A percentile compares a stretch with the other conserved stretches of the same genome.
phyloP scores from a whole-genome alignment of 2,329 filamentous ascomycete species.

The Malbranchea zuffiana region DNA sequence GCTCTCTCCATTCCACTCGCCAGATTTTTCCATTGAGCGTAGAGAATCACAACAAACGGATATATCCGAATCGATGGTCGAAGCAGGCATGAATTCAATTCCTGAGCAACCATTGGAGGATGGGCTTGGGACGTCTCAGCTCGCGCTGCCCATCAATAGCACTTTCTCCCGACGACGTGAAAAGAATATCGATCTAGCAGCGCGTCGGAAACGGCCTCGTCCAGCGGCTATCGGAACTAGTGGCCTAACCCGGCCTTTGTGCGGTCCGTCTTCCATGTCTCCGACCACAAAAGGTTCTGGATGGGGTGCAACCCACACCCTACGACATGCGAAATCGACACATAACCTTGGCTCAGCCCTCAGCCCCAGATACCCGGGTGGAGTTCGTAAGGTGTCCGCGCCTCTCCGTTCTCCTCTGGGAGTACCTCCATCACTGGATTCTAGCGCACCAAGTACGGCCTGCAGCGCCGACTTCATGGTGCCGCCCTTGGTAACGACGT shows the following conservation, averaged over 20 bases:
- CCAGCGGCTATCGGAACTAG: slow-evolving; percentile 37
- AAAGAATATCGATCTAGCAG: slow-evolving; percentile 37
- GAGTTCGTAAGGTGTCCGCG: slow-evolving; percentile 35
- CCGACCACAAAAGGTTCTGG: slow-evolving; percentile 29
- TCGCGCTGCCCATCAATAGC: not conserved
- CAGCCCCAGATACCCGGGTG: slow-evolving; percentile 34
- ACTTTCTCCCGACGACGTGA: slow-evolving; percentile 16
- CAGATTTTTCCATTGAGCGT: not conserved
- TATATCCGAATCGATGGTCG: not conserved
- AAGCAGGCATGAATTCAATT: not conserved
- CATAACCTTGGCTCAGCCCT: slow-evolving; percentile 27
- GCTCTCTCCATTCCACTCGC: not conserved
- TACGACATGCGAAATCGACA: slow-evolving; percentile 38
- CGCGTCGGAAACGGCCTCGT: slow-evolving; percentile 36
- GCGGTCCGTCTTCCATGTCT: slow-evolving; percentile 31
- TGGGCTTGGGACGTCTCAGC: not conserved
- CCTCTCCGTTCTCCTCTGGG: slow-evolving; percentile 39
- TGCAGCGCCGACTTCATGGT: slow-evolving; percentile 25
- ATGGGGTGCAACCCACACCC: slow-evolving; percentile 27
- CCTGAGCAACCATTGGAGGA: not conserved
- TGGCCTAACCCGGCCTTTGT: slow-evolving; percentile 4
- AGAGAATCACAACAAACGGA: too few relatives aligned
- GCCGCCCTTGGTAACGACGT: slow-evolving; percentile 26
- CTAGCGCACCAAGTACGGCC: slow-evolving; percentile 25
- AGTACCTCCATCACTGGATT: slow-evolving; percentile 36